Percentiles rank a stretch among this genome's conserved stretches.
Conservation (phyloP, 1,284 basidiomycete genomes). For the Moesziomyces aphidis region DNA sequence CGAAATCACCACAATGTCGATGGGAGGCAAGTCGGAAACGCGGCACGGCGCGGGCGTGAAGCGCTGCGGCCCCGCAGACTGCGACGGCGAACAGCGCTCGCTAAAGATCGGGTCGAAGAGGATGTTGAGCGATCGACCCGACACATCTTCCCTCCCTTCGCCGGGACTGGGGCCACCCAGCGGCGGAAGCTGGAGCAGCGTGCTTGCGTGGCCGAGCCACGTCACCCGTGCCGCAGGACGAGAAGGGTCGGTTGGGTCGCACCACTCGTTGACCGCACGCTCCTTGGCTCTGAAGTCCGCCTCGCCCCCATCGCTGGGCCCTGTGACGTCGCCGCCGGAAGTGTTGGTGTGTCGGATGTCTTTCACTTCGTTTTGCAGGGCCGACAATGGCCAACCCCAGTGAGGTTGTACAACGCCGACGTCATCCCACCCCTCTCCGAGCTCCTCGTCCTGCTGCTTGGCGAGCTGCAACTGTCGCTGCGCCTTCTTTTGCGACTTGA, state of each 20-base stretch:
- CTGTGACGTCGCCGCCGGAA: background rate
- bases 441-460: constrained; percentile 14
- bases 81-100: constrained; percentile 61
- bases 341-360: background rate
- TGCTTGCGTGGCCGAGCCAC: constrained; percentile 64
- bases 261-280: constrained; percentile 22
- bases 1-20: constrained; percentile 62
- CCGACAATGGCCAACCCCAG: constrained; percentile 41
- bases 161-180: constrained; percentile 1
- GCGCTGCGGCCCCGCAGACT: constrained; percentile 57
- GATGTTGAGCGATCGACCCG: constrained; percentile 38
- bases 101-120: constrained; percentile 66
- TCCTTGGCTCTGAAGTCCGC: constrained; percentile 21
- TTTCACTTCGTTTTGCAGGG: constrained; percentile 22
- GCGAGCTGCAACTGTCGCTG: constrained; percentile 12
- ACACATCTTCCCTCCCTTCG: constrained; percentile 1
- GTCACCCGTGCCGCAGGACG: constrained; percentile 40
- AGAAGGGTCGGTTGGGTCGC: constrained; percentile 14
- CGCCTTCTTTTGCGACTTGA: constrained; percentile 29
- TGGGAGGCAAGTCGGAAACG: constrained; percentile 51
- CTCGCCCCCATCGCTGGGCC: background rate
- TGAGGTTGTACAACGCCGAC: constrained; percentile 33
- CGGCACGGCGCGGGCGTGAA: constrained; percentile 55
- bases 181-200: constrained; percentile 57
- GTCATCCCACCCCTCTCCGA: constrained; percentile 40